A percentile compares a stretch with the other conserved stretches of the same genome.
These are phyloP conservation scores for Uncinocarpus reesii DNA, from an alignment of 2,329 filamentous ascomycete genomes.

Conservation along the genomic window DNA sequence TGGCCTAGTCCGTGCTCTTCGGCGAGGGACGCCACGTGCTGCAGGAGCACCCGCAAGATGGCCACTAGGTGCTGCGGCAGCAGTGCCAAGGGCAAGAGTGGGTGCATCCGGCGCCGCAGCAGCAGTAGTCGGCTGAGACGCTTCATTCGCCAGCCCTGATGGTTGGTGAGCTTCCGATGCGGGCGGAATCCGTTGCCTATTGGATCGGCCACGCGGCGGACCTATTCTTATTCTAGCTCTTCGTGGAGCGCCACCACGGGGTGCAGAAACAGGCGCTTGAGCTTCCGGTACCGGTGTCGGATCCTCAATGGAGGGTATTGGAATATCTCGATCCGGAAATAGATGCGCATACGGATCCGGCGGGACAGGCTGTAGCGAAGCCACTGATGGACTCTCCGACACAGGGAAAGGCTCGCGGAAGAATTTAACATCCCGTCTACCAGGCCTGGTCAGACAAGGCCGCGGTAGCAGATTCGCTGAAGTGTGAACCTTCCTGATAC, in stretches of 20 bases:
- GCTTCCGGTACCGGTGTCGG: not conserved
- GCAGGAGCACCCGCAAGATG: not conserved
- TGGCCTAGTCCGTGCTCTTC: not conserved
- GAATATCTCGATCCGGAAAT: not conserved
- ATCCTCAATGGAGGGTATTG: conserved; percentile 4
- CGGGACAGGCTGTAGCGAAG: not conserved
- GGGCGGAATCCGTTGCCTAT: not conserved
- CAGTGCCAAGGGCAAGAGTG: not conserved
- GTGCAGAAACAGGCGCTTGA: not conserved
- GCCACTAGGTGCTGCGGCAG: not conserved
- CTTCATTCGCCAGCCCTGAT: too few relatives aligned
- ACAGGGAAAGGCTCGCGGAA: not conserved
- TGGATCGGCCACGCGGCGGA: conserved; percentile 3
- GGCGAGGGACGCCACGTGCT: not conserved
- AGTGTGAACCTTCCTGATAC: not conserved
- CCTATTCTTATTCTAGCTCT: conserved; percentile 7
- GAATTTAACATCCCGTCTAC: conserved; percentile 2
- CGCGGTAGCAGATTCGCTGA: not conserved
- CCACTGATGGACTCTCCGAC: not conserved
- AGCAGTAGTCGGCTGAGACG: not conserved
- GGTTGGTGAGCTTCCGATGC: not conserved
- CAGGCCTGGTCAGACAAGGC: conserved; percentile 13
- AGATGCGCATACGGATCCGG: not conserved
- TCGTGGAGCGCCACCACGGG: not conserved
- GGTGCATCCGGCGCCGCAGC: not conserved